phyloP scores from a whole-genome alignment of 2,329 filamentous ascomycete genomes.

The Aureobasidium subglaciale region DNA sequence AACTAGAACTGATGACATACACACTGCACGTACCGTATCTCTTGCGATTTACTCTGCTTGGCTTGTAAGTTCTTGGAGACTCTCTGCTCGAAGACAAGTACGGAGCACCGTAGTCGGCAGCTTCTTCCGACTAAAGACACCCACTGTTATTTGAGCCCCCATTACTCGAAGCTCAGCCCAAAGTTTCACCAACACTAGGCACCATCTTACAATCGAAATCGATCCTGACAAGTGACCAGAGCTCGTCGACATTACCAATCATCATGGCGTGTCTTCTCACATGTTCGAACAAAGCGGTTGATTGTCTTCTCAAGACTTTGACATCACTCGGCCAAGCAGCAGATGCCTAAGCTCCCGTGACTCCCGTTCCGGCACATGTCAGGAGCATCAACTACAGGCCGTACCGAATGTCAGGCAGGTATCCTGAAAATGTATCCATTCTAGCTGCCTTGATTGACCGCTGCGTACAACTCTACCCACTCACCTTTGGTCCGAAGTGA shows the following conservation, averaged over 20 bases:
- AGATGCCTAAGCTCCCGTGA: neutral
- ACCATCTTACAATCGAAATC: neutral
- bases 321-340: neutral
- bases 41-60: neutral
- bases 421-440: neutral
- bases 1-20: no score
- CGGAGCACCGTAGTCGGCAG: neutral
- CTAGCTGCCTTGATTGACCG: conserved; percentile 3
- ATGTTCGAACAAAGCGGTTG: neutral
- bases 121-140: neutral
- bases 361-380: conserved; percentile 9
- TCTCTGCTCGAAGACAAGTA: neutral
- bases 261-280: neutral
- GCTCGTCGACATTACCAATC: neutral
- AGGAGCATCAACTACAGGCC: neutral
- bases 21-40: no score
- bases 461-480: neutral
- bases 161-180: neutral
- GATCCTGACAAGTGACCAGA: neutral
- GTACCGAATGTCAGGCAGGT: conserved; percentile 2
- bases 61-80: neutral
- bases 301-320: neutral
- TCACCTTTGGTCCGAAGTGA: neutral
- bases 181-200: neutral
- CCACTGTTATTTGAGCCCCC: neutral